phyloP scores from a whole-genome alignment of 1,284 basidiomycete species.

The Tilletia caries region DNA sequence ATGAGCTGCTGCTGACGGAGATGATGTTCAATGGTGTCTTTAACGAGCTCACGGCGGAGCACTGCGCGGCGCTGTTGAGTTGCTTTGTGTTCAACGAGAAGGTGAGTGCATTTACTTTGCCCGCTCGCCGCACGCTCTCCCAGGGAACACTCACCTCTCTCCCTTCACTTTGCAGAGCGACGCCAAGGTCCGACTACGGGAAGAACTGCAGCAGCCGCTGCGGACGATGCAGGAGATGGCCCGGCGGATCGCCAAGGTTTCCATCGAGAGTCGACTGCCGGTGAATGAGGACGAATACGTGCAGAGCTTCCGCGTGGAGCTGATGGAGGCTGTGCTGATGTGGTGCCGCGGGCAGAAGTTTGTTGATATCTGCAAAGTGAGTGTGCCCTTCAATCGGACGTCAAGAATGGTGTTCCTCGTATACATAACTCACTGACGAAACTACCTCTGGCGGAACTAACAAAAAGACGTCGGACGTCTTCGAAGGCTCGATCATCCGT shows the following conservation, averaged over 20 bases:
- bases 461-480: constrained; percentile 94
- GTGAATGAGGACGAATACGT: constrained; percentile 94
- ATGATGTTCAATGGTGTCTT: constrained; percentile 96
- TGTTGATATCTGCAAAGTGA: constrained; percentile 87
- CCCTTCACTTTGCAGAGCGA: constrained; percentile 66
- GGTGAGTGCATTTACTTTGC: constrained; percentile 63
- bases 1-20: constrained; percentile 92
- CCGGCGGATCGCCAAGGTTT: constrained; percentile 88
- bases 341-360: constrained; percentile 99
- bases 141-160: not conserved
- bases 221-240: constrained; percentile 94
- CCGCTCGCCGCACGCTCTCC: no score
- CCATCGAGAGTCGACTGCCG: constrained; percentile 82
- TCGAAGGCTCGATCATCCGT: constrained; percentile 77
- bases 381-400: constrained; percentile 1
- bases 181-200: constrained; percentile 77
- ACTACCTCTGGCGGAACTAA: not conserved
- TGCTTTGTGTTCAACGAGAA: constrained; percentile 98
- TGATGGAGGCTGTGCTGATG: constrained; percentile 93
- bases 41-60: constrained; percentile 82
- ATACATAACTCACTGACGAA: no score
- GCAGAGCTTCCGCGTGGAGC: constrained; percentile 90
- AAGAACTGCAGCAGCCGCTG: constrained; percentile 86
- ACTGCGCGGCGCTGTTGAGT: constrained; percentile 84
- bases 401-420: not conserved